A percentile compares a stretch with the other conserved stretches of the same genome.
These are phyloP conservation scores for Globisporangium irregulare DNA, from an alignment of 352 stramenopile species.

Conservation along the genomic window DNA sequence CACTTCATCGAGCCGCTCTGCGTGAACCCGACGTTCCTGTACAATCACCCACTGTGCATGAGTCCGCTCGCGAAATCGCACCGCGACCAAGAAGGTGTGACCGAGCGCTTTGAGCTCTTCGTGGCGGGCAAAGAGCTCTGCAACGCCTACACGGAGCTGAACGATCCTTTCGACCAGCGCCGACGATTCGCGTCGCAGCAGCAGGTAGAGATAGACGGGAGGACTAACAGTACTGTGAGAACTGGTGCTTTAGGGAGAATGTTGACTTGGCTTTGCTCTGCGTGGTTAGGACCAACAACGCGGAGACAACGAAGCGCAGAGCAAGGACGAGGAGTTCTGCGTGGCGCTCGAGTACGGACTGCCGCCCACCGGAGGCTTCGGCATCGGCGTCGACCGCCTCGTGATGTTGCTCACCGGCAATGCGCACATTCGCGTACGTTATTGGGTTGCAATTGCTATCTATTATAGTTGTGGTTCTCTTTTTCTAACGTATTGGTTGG, in stretches of 20 bases:
- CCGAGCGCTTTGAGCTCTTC: slow-evolving; percentile 98
- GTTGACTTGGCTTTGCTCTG: background rate
- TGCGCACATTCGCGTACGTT: slow-evolving; percentile 92
- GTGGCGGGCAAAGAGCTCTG: slow-evolving; percentile 94
- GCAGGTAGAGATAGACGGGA: slow-evolving; percentile 24
- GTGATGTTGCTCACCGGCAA: slow-evolving; percentile 99
- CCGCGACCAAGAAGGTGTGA: slow-evolving; percentile 90
- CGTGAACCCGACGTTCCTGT: slow-evolving; percentile 97
- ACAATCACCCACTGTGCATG: slow-evolving; percentile 97
- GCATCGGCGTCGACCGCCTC: slow-evolving; percentile 96
- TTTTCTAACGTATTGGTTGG: slow-evolving; percentile 2
- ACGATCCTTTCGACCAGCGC: slow-evolving; percentile 97
- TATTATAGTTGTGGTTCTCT: background rate
- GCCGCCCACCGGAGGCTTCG: slow-evolving; percentile 96
- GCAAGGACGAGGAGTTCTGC: slow-evolving; percentile 97
- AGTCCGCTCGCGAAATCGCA: slow-evolving; percentile 95
- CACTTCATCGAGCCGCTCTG: slow-evolving; percentile 95
- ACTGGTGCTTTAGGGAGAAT: background rate
- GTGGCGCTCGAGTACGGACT: slow-evolving; percentile 97
- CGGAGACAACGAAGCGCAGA: slow-evolving; percentile 85
- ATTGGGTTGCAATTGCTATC: background rate
- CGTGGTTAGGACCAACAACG: slow-evolving; percentile 49
- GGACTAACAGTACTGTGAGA: background rate
- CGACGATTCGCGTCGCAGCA: slow-evolving; percentile 94
- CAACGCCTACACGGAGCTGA: slow-evolving; percentile 99